Conservation (phyloP, 805 yeast species). For the Komagataella ulmi region DNA sequence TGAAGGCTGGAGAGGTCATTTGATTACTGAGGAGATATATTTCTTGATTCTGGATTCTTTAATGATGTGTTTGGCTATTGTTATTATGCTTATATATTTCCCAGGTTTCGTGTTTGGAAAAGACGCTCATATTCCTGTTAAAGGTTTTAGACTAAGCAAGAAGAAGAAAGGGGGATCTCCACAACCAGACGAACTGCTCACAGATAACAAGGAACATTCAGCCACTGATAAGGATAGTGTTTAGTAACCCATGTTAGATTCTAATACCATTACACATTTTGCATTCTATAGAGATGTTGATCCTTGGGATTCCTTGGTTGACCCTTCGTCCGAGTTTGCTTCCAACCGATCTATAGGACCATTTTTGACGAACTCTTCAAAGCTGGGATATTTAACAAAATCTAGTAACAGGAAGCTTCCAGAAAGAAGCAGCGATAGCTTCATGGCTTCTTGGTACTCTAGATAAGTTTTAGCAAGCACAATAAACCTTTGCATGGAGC, state of each 20-base stretch:
- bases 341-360: background rate
- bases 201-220: background rate
- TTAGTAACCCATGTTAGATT: background rate
- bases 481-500: background rate
- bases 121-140: conserved; percentile 2
- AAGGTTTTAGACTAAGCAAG: conserved; percentile 2
- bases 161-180: background rate
- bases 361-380: background rate
- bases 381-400: background rate
- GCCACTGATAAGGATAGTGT: background rate
- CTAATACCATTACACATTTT: too few relatives aligned
- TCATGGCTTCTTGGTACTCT: background rate
- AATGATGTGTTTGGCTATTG: conserved; percentile 39
- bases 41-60: conserved; percentile 49
- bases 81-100: conserved; percentile 37
- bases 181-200: background rate
- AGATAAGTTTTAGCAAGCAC: background rate
- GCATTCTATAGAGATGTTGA: background rate
- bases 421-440: background rate
- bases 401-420: background rate
- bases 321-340: background rate
- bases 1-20: conserved; percentile 58
- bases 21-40: conserved; percentile 48
- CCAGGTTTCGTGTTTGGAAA: conserved; percentile 48
- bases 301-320: background rate